Evolutionary conservation across 306 rosid genomes (phyloP), one percentile per base, ranked within the genome.

Genomic region (Carpinus fangiana): DNA sequence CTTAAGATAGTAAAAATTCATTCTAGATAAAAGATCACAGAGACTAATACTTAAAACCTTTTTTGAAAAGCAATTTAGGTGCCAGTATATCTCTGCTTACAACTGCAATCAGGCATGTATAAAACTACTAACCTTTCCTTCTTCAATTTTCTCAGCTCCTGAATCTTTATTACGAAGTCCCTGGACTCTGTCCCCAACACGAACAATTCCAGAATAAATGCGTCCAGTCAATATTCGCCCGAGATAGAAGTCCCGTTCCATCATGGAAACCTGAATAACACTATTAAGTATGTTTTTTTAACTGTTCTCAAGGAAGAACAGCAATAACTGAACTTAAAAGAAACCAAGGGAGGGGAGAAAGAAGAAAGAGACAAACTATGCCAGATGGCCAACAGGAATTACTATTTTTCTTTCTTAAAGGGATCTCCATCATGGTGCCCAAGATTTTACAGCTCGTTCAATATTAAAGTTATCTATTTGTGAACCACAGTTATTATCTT

Each of bases 201-300:
- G 98, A 73, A 92, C 73, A 66, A 88, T 70, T 73, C 99, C 99
- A 80, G 90, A 84, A 85, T 84, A 80, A 83, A 95, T 77, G 14
- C 99, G 96, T 68, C 98, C 99, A 1, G 98, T 95, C 85, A 95
- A 90, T 87, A 95, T 93, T 60, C 97, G 84, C 55, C 99, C 98
- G 80, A 95, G 93, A 81, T 91, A 95, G 86, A 82, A 89, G 87
- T 95, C 99, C 1, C 80, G 76, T 84, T 95, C 99, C 99, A 95
- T 95, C 99, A 95, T 95, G 18, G 99, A 95, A 87, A 92, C 98
- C 98, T 92, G 83, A 82, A 84, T 83, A 76, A 64, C 84, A 89
- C 90, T 73, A 79, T 88, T 81, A 85, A 80, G 73, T 84, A 75
- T 62, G 77, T 74, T 60, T 65, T 60, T 65, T 86, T 85, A 82